Evolutionary conservation across 345 rosid genomes (phyloP).

Genomic region (Cardamine chenopodiifolia): DNA sequence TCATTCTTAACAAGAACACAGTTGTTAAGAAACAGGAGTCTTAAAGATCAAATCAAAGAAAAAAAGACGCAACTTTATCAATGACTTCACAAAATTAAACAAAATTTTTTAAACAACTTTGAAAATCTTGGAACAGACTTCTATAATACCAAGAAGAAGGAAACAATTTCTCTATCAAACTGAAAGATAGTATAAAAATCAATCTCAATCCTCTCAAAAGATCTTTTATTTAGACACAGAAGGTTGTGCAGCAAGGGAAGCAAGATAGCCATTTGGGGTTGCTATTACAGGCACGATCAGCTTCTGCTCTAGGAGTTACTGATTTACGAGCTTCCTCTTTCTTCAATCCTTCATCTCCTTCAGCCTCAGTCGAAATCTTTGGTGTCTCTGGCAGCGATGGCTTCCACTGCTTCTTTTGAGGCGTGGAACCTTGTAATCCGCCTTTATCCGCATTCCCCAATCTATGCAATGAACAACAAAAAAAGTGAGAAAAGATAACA

Average conservation of each 20-base stretch:
- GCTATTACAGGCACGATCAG: conserved; percentile 7
- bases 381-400: conserved; percentile 39
- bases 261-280: conserved; percentile 59
- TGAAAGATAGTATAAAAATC: conserved; percentile 4
- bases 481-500: conserved; percentile 3
- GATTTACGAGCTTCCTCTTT: conserved; percentile 30
- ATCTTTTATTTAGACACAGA: conserved; percentile 6
- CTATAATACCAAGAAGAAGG: conserved; percentile 25
- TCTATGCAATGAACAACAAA: conserved; percentile 39
- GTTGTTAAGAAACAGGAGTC: neutral
- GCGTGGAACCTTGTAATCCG: conserved; percentile 17
- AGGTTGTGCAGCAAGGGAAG: conserved; percentile 56
- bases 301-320: conserved; percentile 40
- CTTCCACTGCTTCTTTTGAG: conserved; percentile 29
- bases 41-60: conserved; percentile 14
- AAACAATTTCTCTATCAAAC: conserved; percentile 20
- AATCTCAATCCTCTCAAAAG: neutral
- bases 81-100: conserved; percentile 36
- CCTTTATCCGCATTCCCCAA: conserved; percentile 54
- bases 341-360: conserved; percentile 30
- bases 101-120: neutral
- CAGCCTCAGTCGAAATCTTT: conserved; percentile 13
- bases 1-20: neutral
- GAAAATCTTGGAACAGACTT: conserved; percentile 38
- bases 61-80: neutral